Conservation (phyloP, 768 basidiomycete genomes). For the Trametes gibbosa region DNA sequence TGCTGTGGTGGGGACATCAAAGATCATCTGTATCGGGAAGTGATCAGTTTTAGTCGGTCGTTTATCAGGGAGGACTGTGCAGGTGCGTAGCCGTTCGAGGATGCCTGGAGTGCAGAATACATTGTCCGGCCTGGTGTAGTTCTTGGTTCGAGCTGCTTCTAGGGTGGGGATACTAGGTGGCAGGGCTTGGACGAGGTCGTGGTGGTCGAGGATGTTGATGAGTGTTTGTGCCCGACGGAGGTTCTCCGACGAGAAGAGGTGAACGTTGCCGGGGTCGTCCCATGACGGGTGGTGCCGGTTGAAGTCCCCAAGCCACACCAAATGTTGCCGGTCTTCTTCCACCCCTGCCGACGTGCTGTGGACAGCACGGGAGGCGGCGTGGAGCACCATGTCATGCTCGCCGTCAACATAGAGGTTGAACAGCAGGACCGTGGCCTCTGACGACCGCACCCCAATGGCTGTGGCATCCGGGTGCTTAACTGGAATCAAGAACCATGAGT, state of each 20-base stretch:
- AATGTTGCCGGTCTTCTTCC: slow-evolving; percentile 3
- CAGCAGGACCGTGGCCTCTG: slow-evolving; percentile 23
- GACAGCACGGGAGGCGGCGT: slow-evolving; percentile 1
- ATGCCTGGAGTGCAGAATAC: slow-evolving; percentile 33
- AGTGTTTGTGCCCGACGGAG: slow-evolving; percentile 26
- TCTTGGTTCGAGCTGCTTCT: slow-evolving; percentile 26
- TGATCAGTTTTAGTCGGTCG: slow-evolving; percentile 7
- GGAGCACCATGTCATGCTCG: slow-evolving; percentile 21
- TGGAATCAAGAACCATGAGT: slow-evolving; percentile 10
- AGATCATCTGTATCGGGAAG: slow-evolving; percentile 33
- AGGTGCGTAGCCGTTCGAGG: slow-evolving; percentile 24
- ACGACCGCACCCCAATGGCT: slow-evolving; percentile 24
- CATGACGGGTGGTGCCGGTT: slow-evolving; percentile 29
- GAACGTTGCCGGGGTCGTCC: slow-evolving; percentile 33
- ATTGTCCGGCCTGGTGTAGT: slow-evolving; percentile 42
- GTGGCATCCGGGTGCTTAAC: slow-evolving; percentile 27
- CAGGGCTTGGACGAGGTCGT: slow-evolving; percentile 35
- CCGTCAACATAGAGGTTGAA: slow-evolving; percentile 42
- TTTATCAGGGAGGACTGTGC: slow-evolving; percentile 22
- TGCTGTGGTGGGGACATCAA: slow-evolving; percentile 24
- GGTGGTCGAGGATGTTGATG: slow-evolving; percentile 23
- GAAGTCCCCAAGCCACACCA: slow-evolving; percentile 31
- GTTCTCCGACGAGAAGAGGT: slow-evolving; percentile 35
- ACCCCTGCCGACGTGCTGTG: not conserved
- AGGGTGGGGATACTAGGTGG: slow-evolving; percentile 37